Conservation (phyloP, 148 eudicot species). For the Polygonum aviculare region DNA sequence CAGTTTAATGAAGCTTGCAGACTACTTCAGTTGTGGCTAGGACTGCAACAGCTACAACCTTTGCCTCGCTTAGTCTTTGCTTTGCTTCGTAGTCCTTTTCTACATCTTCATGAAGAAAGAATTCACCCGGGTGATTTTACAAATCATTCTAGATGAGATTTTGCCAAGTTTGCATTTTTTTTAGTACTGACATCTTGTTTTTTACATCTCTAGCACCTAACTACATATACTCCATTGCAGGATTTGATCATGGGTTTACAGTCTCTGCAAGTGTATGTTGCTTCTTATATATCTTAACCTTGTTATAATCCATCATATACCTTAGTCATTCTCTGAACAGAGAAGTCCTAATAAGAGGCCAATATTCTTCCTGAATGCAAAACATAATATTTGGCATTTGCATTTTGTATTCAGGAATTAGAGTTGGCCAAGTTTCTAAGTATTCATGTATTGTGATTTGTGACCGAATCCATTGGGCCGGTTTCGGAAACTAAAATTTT, state of each 20-base stretch:
- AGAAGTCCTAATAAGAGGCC: constrained; percentile 86
- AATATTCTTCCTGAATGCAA: constrained; percentile 72
- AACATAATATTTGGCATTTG: too few species aligned
- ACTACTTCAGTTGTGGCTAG: constrained; percentile 48
- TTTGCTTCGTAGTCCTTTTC: constrained; percentile 84
- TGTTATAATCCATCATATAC: constrained; percentile 42
- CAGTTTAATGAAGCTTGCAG: constrained; percentile 81
- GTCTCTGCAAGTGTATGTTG: too few species aligned
- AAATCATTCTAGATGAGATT: background rate
- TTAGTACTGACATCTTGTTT: background rate
- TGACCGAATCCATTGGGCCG: too few species aligned
- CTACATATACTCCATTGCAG: background rate
- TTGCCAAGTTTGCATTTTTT: background rate
- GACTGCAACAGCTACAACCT: constrained; percentile 66
- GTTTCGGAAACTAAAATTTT: too few species aligned
- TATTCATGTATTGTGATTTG: too few species aligned
- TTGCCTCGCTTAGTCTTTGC: constrained; percentile 92
- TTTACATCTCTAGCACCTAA: background rate
- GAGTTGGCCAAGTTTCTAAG: too few species aligned
- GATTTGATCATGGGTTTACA: background rate
- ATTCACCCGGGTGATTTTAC: constrained; percentile 99
- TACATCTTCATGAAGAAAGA: constrained; percentile 94
- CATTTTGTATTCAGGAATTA: too few species aligned
- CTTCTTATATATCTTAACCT: background rate
- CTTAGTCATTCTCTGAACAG: constrained; percentile 98